These are phyloP conservation scores for Cutaneotrichosporon dermatis DNA, from an alignment of 1,284 basidiomycete species.

Conservation along the genomic window DNA sequence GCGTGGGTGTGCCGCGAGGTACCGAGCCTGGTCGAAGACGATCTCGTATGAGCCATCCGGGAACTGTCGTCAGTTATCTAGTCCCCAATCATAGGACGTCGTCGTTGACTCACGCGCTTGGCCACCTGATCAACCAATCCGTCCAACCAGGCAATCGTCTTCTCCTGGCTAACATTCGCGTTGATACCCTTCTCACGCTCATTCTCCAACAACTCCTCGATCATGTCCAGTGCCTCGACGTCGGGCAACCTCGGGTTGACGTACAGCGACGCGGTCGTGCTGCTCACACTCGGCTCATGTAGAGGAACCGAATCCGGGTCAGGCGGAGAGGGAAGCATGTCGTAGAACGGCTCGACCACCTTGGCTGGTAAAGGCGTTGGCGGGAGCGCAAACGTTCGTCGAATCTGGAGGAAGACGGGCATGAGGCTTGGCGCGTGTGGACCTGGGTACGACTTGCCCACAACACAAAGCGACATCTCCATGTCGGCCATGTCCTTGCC, in stretches of 20 bases:
- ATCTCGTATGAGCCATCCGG: constrained; percentile 42
- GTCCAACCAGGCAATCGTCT: constrained; percentile 26
- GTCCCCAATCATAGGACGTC: background rate
- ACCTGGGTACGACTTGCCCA: constrained; percentile 21
- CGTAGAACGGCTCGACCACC: constrained; percentile 31
- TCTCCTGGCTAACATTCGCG: constrained; percentile 31
- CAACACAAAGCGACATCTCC: constrained; percentile 36
- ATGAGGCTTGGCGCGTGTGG: constrained; percentile 26
- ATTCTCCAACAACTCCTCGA: constrained; percentile 45
- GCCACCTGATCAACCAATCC: constrained; percentile 32
- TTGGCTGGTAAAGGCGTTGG: constrained; percentile 27
- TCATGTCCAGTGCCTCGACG: constrained; percentile 28
- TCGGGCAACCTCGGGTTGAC: constrained; percentile 44
- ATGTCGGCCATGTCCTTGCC: constrained; percentile 46
- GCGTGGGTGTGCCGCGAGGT: constrained; percentile 21
- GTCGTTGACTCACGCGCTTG: constrained; percentile 28
- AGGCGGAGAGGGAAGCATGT: constrained; percentile 39
- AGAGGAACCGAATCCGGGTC: constrained; percentile 39
- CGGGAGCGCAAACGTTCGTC: constrained; percentile 37
- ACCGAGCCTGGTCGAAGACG: constrained; percentile 30
- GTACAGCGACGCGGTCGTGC: constrained; percentile 45
- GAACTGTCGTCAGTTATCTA: constrained; percentile 28
- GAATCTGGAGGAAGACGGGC: constrained; percentile 37
- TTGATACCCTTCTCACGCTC: constrained; percentile 45
- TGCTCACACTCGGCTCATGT: constrained; percentile 41